phyloP scores from a whole-genome alignment of 2,329 filamentous ascomycete genomes.

The Periconia sp. region DNA sequence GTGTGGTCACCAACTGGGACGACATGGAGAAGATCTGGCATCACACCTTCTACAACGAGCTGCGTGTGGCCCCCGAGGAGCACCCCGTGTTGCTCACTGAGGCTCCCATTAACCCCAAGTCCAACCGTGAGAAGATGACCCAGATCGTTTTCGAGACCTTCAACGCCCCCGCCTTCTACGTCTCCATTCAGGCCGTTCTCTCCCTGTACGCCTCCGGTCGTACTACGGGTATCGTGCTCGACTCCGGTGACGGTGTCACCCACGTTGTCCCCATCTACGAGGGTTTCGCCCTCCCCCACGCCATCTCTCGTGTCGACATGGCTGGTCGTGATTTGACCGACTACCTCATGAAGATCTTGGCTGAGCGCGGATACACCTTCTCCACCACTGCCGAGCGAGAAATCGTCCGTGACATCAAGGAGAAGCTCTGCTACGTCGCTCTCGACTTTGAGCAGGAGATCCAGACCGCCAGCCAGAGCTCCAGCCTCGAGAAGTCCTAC shows the following conservation, averaged over 20 bases:
- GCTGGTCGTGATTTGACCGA: slow-evolving; percentile 99
- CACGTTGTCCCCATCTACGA: slow-evolving; percentile 99
- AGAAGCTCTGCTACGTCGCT: slow-evolving; percentile 99
- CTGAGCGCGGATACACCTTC: slow-evolving; percentile 99
- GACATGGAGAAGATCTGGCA: slow-evolving; percentile 99
- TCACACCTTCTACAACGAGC: slow-evolving; percentile 99
- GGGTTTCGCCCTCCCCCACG: slow-evolving; percentile 99
- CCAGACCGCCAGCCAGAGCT: slow-evolving; percentile 98
- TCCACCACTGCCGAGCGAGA: slow-evolving; percentile 99
- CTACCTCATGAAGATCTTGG: slow-evolving; percentile 99
- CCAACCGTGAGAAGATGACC: slow-evolving; percentile 99
- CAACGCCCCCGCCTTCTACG: slow-evolving; percentile 99
- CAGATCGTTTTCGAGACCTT: slow-evolving; percentile 99
- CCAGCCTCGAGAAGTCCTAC: slow-evolving; percentile 99
- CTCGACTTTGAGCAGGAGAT: slow-evolving; percentile 99
- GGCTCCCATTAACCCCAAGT: slow-evolving; percentile 99
- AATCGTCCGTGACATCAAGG: slow-evolving; percentile 99
- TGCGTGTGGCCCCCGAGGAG: slow-evolving; percentile 99
- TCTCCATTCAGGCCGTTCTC: slow-evolving; percentile 99
- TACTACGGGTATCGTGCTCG: slow-evolving; percentile 99
- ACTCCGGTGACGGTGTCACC: slow-evolving; percentile 99
- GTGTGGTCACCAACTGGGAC: slow-evolving; percentile 99
- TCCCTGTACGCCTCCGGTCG: slow-evolving; percentile 99
- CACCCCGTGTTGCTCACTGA: slow-evolving; percentile 99
- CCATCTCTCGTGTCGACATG: slow-evolving; percentile 99